These are phyloP conservation scores for Funneliformis caledonium DNA, from an alignment of 371 early-diverging fungal genomes.

Conservation along the genomic window DNA sequence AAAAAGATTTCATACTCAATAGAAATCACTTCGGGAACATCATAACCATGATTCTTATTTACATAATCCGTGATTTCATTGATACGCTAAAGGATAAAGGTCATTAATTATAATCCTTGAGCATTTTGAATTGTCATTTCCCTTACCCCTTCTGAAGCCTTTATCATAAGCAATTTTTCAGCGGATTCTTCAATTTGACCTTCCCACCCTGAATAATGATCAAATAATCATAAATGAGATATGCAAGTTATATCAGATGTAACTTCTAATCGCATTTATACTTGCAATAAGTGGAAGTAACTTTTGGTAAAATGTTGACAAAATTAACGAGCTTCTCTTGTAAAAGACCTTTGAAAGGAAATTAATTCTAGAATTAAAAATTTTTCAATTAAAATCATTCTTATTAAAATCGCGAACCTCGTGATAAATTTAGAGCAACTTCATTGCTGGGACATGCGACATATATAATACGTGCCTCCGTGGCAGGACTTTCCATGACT, in stretches of 20 bases:
- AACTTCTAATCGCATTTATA: not conserved
- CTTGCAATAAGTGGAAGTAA: constrained; percentile 32
- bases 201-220: constrained; percentile 15
- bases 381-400: not conserved
- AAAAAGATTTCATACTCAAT: not conserved
- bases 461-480: constrained; percentile 12
- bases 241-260: not conserved
- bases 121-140: not conserved
- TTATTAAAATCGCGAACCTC: not conserved
- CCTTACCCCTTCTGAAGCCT: constrained; percentile 5
- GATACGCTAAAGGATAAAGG: not conserved
- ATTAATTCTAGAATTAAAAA: not conserved
- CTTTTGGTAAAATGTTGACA: constrained; percentile 18
- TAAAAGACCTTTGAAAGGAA: not conserved
- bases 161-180: constrained; percentile 20
- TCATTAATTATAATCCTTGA: not conserved
- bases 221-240: not conserved
- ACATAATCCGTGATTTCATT: constrained; percentile 29
- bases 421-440: not conserved
- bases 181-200: constrained; percentile 26
- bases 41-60: constrained; percentile 27
- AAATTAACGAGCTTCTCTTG: constrained; percentile 21
- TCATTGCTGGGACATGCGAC: constrained; percentile 23
- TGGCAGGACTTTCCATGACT: not conserved
- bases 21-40: constrained; percentile 25